Conservation (phyloP, 2,329 filamentous ascomycete species). For the Colletotrichum tanaceti region DNA sequence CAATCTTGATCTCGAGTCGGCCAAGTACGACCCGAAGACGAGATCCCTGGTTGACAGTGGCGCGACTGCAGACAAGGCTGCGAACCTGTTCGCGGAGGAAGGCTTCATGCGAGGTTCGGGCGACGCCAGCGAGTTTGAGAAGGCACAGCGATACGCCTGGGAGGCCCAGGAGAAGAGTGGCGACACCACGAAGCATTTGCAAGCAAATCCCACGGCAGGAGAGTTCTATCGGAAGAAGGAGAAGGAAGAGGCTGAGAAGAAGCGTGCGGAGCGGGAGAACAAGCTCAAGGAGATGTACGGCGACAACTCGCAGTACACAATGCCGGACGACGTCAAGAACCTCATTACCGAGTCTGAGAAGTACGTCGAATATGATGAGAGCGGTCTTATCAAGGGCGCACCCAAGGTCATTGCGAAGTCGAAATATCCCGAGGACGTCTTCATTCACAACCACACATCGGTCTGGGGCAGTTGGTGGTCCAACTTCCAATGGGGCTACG, state of each 20-base stretch:
- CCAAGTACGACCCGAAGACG: conserved; percentile 98
- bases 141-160: conserved; percentile 91
- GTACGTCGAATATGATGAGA: conserved; percentile 95
- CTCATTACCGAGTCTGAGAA: conserved; percentile 80
- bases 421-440: conserved; percentile 90
- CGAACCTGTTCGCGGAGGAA: conserved; percentile 88
- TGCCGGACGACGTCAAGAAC: conserved; percentile 70
- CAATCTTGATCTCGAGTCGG: conserved; percentile 94
- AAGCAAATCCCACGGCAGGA: conserved; percentile 95
- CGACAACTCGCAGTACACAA: conserved; percentile 62
- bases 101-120: conserved; percentile 90
- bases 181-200: conserved; percentile 85
- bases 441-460: conserved; percentile 89
- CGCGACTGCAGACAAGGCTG: conserved; percentile 81
- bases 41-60: conserved; percentile 89
- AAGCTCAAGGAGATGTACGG: conserved; percentile 86
- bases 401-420: conserved; percentile 81
- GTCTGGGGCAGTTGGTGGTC: conserved; percentile 99
- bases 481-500: conserved; percentile 94
- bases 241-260: conserved; percentile 75
- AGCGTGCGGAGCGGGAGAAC: conserved; percentile 75
- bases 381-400: conserved; percentile 88
- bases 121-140: conserved; percentile 92
- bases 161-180: conserved; percentile 88
- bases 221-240: conserved; percentile 87